Evolutionary conservation across 306 rosid species (phyloP), one percentile per base, ranked within the genome.

Genomic region (Astragalus membranaceus): DNA sequence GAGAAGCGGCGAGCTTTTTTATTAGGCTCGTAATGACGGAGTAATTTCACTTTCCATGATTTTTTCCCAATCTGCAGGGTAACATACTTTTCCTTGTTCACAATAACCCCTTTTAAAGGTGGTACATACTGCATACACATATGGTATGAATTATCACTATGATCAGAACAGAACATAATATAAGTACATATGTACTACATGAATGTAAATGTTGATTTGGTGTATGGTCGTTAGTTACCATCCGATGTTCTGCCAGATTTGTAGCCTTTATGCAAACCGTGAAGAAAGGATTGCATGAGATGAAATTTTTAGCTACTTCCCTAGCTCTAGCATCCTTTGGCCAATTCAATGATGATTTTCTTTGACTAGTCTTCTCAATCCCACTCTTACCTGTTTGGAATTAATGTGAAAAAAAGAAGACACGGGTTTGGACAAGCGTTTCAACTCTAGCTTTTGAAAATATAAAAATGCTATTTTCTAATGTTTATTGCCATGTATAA

Each of bases 21-120:
- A 0, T 0, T 3, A n/a, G n/a, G 0, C 0, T 12, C 9, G 3
- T n/a, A 2, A 48, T 3, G 3, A 4, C 8, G 0, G 6, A 13
- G 12, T 56, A 67, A 42, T 69, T 67, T 73, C 17, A 73, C 36
- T 5, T 41, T 12, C 83, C 79, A 79, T 4, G 60, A 42, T 58
- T 54, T 67, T n/a, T 32, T 20, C 2, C 79, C 79, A 32, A 17
- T 2, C 17, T 66, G 13, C 32, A 78, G 10, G 0, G 0, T 14
- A 54, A 55, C 78, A 64, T 37, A 0, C 69, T 15, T 30, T 1
- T 11, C 8, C 56, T 69, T 42, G 13, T 71, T 35, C 30, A 29
- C 68, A 56, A 64, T 29, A 37, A 54, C 6, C 7, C 55, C 64
- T 39, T 58, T 17, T 6, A 78, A 11, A 37, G 3, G 4, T 32